Conservation (phyloP, 495 filamentous ascomycete species). For the Pseudevernia furfuracea region DNA sequence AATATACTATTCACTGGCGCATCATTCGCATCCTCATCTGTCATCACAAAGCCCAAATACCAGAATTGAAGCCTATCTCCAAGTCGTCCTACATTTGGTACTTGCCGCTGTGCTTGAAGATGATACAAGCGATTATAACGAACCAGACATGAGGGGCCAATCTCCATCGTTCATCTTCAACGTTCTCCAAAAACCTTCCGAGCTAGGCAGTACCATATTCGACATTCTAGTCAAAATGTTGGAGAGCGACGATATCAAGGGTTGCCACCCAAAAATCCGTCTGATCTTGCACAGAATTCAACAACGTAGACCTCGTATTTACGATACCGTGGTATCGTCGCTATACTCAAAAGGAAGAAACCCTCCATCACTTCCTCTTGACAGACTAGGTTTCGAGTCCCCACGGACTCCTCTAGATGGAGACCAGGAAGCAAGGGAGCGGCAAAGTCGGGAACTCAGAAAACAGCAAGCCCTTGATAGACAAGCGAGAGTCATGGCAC, state of each 20-base stretch:
- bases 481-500: conserved; percentile 89
- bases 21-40: conserved; percentile 56
- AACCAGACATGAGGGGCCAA: conserved; percentile 36
- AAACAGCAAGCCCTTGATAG: conserved; percentile 82
- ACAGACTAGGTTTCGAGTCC: conserved; percentile 50
- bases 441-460: conserved; percentile 63
- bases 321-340: conserved; percentile 49
- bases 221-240: conserved; percentile 67
- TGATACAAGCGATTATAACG: conserved; percentile 49
- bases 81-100: conserved; percentile 80
- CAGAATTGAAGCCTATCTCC: conserved; percentile 81
- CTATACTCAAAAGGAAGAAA: conserved; percentile 32
- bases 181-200: conserved; percentile 53
- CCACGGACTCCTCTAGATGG: conserved; percentile 40
- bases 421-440: conserved; percentile 35
- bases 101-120: conserved; percentile 82
- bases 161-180: conserved; percentile 58
- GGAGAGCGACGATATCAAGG: conserved; percentile 62
- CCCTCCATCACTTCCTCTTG: conserved; percentile 43
- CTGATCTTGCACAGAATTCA: conserved; percentile 81
- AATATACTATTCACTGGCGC: conserved; percentile 78
- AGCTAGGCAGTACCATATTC: conserved; percentile 58
- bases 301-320: conserved; percentile 65
- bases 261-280: conserved; percentile 76
- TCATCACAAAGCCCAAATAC: conserved; percentile 69